Evolutionary conservation across 148 eudicot genomes (phyloP).

Genomic region (Rheum nobile): DNA sequence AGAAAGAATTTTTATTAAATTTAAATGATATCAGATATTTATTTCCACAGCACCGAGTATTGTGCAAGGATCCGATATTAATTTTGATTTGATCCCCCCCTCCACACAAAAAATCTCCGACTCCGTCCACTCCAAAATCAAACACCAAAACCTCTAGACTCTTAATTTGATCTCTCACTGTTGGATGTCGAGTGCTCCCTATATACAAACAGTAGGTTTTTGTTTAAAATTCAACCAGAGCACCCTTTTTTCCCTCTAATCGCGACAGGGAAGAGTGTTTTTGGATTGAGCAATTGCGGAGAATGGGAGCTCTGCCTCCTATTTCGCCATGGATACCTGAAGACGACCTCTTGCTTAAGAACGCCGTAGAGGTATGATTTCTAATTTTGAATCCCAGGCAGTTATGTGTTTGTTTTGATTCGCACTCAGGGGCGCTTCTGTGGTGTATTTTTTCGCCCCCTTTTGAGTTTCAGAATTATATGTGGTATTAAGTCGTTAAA

Average conservation of each 20-base stretch:
- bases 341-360: slow-evolving; percentile 58
- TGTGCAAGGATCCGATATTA: neutral
- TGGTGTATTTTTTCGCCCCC: too few relatives aligned
- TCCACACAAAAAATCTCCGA: neutral
- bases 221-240: neutral
- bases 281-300: neutral
- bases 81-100: neutral
- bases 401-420: neutral
- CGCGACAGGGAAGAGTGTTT: neutral
- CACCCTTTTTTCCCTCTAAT: neutral
- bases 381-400: neutral
- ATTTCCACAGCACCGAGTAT: neutral
- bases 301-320: slow-evolving; percentile 46
- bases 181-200: neutral
- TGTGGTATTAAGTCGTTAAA: neutral
- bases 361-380: slow-evolving; percentile 53
- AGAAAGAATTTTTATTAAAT: neutral
- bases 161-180: neutral
- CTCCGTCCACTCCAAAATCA: neutral
- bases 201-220: neutral
- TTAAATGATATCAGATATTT: neutral
- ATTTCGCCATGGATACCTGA: slow-evolving; percentile 46
- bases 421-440: neutral
- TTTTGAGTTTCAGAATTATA: neutral
- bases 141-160: neutral